These are phyloP conservation scores for Trichoderma sp. DNA, from an alignment of 2,329 filamentous ascomycete species.

Conservation along the genomic window DNA sequence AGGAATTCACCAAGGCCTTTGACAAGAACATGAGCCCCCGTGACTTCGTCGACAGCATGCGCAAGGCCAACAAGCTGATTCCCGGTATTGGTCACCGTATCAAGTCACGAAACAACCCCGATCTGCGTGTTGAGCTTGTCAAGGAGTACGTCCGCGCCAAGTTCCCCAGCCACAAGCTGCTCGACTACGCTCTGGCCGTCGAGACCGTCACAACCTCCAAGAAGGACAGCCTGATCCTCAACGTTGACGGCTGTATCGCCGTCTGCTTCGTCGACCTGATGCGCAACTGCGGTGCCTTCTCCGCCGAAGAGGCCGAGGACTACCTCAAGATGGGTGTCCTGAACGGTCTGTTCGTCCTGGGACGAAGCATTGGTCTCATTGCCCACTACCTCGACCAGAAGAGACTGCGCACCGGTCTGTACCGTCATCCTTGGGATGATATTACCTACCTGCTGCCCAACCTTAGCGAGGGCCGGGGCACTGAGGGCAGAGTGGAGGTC, in stretches of 20 bases:
- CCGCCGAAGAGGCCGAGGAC: constrained; percentile 93
- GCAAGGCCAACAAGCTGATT: constrained; percentile 99
- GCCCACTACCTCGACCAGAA: constrained; percentile 99
- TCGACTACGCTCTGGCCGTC: constrained; percentile 97
- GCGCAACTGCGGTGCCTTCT: constrained; percentile 98
- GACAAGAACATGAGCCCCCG: constrained; percentile 98
- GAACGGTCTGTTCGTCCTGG: constrained; percentile 98
- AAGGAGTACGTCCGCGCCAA: constrained; percentile 98
- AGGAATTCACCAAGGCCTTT: constrained; percentile 97
- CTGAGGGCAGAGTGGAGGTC: constrained; percentile 90
- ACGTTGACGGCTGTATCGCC: constrained; percentile 96
- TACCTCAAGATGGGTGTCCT: constrained; percentile 99
- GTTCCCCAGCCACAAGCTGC: constrained; percentile 97
- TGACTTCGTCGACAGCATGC: constrained; percentile 98
- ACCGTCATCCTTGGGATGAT: constrained; percentile 99
- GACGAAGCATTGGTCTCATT: constrained; percentile 97
- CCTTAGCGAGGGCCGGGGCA: constrained; percentile 70
- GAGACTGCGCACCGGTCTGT: constrained; percentile 95
- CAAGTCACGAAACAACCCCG: constrained; percentile 99
- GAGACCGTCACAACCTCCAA: constrained; percentile 98
- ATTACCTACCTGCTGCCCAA: constrained; percentile 92
- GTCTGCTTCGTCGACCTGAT: constrained; percentile 98
- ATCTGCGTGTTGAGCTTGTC: constrained; percentile 98
- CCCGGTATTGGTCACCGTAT: constrained; percentile 98
- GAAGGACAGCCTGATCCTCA: constrained; percentile 99